Percentiles rank a stretch among this genome's conserved stretches.
Evolutionary conservation across 202 grass and related monocot genomes (phyloP).

Genomic region (Thinopyrum obtusiflorum): DNA sequence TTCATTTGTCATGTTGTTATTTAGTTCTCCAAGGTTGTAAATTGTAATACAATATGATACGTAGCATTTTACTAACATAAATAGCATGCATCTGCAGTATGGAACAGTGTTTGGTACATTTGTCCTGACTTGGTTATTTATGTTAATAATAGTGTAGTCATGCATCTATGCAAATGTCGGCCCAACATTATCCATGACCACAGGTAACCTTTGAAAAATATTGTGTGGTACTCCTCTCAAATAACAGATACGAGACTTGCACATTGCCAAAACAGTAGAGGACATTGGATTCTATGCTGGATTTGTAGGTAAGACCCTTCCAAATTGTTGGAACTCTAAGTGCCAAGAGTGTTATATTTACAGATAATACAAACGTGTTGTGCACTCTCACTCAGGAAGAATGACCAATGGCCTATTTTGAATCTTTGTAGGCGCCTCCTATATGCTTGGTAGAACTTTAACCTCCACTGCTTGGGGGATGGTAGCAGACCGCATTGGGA

Average conservation of each 20-base stretch:
- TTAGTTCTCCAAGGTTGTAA: no score
- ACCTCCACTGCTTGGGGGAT: conserved; percentile 61
- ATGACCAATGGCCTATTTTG: background rate
- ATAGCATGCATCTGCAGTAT: background rate
- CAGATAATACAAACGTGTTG: background rate
- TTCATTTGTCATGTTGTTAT: background rate
- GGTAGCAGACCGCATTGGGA: conserved; percentile 57
- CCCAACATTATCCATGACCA: background rate
- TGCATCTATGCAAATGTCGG: background rate
- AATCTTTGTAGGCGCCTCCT: conserved; percentile 52
- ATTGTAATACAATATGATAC: no score
- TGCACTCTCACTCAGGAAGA: background rate
- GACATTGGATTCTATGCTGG: conserved; percentile 79
- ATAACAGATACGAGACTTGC: conserved; percentile 58
- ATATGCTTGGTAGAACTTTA: conserved; percentile 66
- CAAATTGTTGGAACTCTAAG: background rate
- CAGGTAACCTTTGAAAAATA: background rate
- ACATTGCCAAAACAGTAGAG: conserved; percentile 53
- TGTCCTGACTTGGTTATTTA: background rate
- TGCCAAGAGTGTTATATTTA: background rate
- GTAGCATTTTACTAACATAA: background rate
- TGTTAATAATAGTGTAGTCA: background rate
- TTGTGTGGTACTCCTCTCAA: background rate
- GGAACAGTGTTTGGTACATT: background rate
- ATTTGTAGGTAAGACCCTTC: conserved; percentile 50